Evolutionary conservation across 345 rosid species (phyloP).

Genomic region (Chamaenerion angustifolium): DNA sequence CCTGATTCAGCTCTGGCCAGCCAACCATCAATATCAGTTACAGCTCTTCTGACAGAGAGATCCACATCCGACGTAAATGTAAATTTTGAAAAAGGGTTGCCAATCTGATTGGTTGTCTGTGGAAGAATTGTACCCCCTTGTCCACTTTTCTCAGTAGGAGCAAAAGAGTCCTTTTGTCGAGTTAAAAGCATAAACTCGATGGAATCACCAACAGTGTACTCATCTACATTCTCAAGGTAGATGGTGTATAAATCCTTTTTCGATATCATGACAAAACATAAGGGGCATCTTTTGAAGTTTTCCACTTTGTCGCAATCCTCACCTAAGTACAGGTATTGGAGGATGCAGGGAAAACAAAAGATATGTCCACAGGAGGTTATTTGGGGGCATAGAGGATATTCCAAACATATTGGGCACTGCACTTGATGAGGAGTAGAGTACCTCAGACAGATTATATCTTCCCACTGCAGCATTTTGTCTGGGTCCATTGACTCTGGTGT

Average conservation of each 20-base stretch:
- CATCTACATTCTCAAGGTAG: constrained; percentile 60
- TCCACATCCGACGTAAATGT: constrained; percentile 73
- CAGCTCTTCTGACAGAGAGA: constrained; percentile 69
- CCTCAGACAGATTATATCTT: constrained; percentile 74
- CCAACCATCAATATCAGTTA: constrained; percentile 83
- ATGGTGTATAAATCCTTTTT: constrained; percentile 67
- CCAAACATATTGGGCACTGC: constrained; percentile 95
- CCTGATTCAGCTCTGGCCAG: constrained; percentile 77
- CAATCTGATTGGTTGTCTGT: constrained; percentile 12
- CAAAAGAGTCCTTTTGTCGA: constrained; percentile 56
- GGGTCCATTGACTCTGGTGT: constrained; percentile 70
- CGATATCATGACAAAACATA: constrained; percentile 85
- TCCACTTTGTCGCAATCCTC: constrained; percentile 53
- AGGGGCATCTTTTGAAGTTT: constrained; percentile 67
- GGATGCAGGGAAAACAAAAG: constrained; percentile 87
- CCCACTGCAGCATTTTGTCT: constrained; percentile 83
- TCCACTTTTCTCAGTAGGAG: constrained; percentile 33
- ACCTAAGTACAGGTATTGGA: constrained; percentile 64
- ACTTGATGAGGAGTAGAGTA: constrained; percentile 68
- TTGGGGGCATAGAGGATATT: constrained; percentile 80
- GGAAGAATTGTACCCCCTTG: constrained; percentile 7
- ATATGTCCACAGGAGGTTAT: constrained; percentile 96
- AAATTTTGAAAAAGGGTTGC: constrained; percentile 56
- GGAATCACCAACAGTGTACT: constrained; percentile 44
- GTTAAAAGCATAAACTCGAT: constrained; percentile 72